Conservation (phyloP, 2,329 filamentous ascomycete genomes). For the Pestalotiopsis sp. region DNA sequence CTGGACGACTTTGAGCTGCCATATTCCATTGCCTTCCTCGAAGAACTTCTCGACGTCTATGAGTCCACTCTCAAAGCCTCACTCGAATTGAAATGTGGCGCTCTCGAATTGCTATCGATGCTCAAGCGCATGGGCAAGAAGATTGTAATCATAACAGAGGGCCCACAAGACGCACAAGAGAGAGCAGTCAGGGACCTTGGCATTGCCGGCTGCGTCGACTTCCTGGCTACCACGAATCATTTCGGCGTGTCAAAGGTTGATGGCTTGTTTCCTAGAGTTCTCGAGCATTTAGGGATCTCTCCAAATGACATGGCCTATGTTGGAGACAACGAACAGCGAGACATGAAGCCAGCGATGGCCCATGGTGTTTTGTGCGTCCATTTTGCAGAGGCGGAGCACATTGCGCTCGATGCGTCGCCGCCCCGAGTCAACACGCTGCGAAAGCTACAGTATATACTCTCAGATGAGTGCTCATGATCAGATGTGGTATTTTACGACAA, state of each 20-base stretch:
- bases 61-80: conserved; percentile 29
- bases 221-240: conserved; percentile 33
- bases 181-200: conserved; percentile 40
- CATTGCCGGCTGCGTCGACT: conserved; percentile 28
- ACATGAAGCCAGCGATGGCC: conserved; percentile 29
- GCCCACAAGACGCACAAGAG: conserved; percentile 48
- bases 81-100: conserved; percentile 39
- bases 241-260: conserved; percentile 30
- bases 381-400: conserved; percentile 22
- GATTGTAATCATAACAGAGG: conserved; percentile 48
- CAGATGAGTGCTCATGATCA: not conserved
- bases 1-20: conserved; percentile 29
- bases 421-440: conserved; percentile 19
- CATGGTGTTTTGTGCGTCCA: conserved; percentile 32
- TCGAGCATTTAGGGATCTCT: conserved; percentile 27
- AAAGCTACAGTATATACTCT: conserved; percentile 19
- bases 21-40: conserved; percentile 20
- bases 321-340: conserved; percentile 32
- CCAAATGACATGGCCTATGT: conserved; percentile 29
- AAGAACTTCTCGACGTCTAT: conserved; percentile 29
- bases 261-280: conserved; percentile 29
- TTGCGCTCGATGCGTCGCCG: conserved; percentile 14
- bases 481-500: too few relatives aligned
- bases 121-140: conserved; percentile 38
- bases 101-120: conserved; percentile 33